Percentiles rank a stretch among this genome's conserved stretches.
These are phyloP conservation scores for Neofusicoccum laricinum DNA, from an alignment of 2,329 filamentous ascomycete species.

Conservation along the genomic window DNA sequence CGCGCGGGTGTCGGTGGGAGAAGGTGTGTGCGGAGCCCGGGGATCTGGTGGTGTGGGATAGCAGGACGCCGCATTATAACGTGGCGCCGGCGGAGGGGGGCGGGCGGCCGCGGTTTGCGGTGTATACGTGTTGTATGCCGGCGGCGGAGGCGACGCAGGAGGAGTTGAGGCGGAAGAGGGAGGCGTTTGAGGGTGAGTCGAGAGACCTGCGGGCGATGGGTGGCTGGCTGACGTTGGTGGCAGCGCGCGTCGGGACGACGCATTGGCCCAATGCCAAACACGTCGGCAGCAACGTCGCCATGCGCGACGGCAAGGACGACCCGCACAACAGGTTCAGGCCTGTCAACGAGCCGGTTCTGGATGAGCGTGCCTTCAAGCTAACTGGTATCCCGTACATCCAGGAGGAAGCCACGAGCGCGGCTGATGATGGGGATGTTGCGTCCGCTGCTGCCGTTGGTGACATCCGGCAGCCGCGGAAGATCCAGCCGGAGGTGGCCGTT, in stretches of 20 bases:
- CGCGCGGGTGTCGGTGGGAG: slow-evolving; percentile 35
- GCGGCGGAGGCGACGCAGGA: slow-evolving; percentile 33
- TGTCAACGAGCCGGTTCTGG: slow-evolving; percentile 38
- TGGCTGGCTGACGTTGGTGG: slow-evolving; percentile 20
- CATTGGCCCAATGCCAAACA: slow-evolving; percentile 36
- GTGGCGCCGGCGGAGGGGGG: slow-evolving; percentile 27
- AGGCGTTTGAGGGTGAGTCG: slow-evolving; percentile 21
- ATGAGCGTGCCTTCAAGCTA: slow-evolving; percentile 44
- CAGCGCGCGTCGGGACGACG: slow-evolving; percentile 31
- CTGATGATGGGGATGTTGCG: slow-evolving; percentile 45
- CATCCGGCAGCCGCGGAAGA: neutral
- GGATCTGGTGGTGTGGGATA: slow-evolving; percentile 47
- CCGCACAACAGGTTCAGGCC: slow-evolving; percentile 38
- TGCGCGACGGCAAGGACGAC: slow-evolving; percentile 30
- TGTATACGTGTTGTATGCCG: slow-evolving; percentile 39
- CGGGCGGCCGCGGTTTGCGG: slow-evolving; percentile 29
- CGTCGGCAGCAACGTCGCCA: slow-evolving; percentile 31
- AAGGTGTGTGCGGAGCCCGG: slow-evolving; percentile 43
- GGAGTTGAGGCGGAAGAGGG: slow-evolving; percentile 32
- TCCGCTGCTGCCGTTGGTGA: neutral
- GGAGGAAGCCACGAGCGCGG: neutral
- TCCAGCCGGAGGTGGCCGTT: neutral
- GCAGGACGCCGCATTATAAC: slow-evolving; percentile 45
- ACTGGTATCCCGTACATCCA: slow-evolving; percentile 49
- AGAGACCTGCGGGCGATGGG: too few relatives aligned